phyloP scores from a whole-genome alignment of 2,329 filamentous ascomycete genomes.

The Fusarium sp. region DNA sequence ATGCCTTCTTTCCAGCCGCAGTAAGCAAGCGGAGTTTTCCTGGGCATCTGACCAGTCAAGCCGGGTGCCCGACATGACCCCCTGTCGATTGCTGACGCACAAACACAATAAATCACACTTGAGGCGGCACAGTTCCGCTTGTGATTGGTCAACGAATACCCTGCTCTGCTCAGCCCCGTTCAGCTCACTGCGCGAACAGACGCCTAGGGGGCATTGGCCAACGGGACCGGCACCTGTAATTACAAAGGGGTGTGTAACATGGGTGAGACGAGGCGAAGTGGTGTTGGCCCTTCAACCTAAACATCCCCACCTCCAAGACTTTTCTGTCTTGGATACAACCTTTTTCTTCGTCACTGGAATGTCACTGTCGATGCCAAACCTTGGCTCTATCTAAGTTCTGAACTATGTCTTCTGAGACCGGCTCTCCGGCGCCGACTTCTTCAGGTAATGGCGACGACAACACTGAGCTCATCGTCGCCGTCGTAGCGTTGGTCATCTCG shows the following conservation, averaged over 20 bases:
- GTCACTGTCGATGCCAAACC: neutral
- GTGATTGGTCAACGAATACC: neutral
- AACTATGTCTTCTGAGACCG: neutral
- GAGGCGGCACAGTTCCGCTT: neutral
- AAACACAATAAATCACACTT: neutral
- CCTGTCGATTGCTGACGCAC: neutral
- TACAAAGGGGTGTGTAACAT: neutral
- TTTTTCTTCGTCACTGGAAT: neutral
- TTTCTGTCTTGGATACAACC: neutral
- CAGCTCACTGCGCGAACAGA: neutral
- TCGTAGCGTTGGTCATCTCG: constrained; percentile 56
- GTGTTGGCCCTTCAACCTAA: neutral
- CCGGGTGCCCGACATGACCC: neutral
- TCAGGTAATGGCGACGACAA: constrained; percentile 13
- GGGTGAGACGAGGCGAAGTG: neutral
- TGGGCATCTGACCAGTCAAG: neutral
- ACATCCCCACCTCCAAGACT: neutral
- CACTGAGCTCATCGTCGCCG: constrained; percentile 48
- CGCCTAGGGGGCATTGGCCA: neutral
- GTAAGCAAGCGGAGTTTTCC: neutral
- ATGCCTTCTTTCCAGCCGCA: neutral
- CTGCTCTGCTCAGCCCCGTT: neutral
- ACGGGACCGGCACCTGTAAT: neutral
- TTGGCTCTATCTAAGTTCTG: neutral
- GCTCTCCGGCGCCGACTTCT: neutral